A percentile compares a stretch with the other conserved stretches of the same genome.
phyloP scores from a whole-genome alignment of 805 yeast genomes.

The Kregervanrija delftensis region DNA sequence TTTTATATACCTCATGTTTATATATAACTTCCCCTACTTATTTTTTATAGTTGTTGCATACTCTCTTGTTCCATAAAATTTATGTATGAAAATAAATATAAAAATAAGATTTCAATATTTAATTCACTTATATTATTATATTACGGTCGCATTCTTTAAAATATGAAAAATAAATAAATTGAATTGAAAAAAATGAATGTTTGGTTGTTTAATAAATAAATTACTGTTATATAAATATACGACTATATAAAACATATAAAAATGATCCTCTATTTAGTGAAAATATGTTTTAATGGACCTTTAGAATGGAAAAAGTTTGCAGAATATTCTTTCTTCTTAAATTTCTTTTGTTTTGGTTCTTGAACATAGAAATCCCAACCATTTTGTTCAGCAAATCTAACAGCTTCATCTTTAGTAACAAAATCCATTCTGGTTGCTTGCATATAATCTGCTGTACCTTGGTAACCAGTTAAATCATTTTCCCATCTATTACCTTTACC shows the following conservation, averaged over 20 bases:
- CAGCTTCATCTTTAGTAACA: conserved; percentile 67
- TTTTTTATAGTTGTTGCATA: not conserved
- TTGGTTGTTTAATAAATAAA: not conserved
- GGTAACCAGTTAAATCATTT: conserved; percentile 82
- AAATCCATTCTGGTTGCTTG: conserved; percentile 73
- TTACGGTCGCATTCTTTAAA: not conserved
- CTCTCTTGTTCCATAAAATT: not conserved
- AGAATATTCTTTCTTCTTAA: conserved; percentile 70
- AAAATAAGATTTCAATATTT: no score
- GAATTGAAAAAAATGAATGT: conserved; percentile 3
- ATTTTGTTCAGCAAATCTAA: conserved; percentile 67
- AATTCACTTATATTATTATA: no score
- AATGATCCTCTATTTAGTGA: conserved; percentile 51
- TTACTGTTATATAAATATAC: not conserved
- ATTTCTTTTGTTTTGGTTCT: conserved; percentile 71
- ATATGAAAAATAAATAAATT: not conserved
- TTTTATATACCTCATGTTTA: no score
- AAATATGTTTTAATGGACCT: conserved; percentile 70
- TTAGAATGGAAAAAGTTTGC: conserved; percentile 61
- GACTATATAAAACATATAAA: not conserved
- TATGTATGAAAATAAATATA: not conserved
- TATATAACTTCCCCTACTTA: not conserved
- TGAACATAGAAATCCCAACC: conserved; percentile 82
- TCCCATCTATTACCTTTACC: conserved; percentile 82
- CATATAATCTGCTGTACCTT: conserved; percentile 73